phyloP scores from a whole-genome alignment of 139 green algal species.

The Protoeuglena noctilucae region DNA sequence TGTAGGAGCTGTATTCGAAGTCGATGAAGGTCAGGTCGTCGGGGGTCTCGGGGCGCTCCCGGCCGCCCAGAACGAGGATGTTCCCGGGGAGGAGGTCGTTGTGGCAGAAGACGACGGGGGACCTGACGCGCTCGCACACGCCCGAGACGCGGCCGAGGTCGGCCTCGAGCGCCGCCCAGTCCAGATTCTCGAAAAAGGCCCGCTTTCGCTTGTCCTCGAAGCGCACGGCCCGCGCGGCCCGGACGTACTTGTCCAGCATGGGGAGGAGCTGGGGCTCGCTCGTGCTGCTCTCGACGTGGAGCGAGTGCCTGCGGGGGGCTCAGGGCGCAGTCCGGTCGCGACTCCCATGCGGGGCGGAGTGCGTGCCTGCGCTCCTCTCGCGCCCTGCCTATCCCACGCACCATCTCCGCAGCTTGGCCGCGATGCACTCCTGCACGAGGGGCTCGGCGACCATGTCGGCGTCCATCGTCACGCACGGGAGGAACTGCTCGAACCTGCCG shows the following conservation, averaged over 20 bases:
- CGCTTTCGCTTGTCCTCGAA: no score
- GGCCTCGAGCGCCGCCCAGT: neutral
- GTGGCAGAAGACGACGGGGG: slow-evolving; percentile 3
- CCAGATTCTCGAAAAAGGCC: neutral
- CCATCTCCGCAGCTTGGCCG: no score
- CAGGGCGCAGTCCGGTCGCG: neutral
- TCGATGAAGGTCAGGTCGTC: slow-evolving; percentile 8
- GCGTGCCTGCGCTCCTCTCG: no score
- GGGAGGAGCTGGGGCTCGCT: no score
- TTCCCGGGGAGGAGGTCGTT: slow-evolving; percentile 8
- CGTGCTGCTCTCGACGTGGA: no score
- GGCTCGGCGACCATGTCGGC: neutral
- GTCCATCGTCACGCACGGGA: neutral
- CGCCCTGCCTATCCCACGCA: no score
- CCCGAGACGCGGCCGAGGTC: neutral
- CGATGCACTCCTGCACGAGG: neutral
- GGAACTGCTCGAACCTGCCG: slow-evolving; percentile 1
- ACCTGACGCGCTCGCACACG: neutral
- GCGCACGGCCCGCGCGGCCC: no score
- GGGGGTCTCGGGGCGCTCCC: neutral
- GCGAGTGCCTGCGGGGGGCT: neutral
- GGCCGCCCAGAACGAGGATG: slow-evolving; percentile 2
- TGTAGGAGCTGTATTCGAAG: slow-evolving; percentile 9
- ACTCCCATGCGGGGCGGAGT: no score
- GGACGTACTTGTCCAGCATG: no score